Conservation (phyloP, 2,329 filamentous ascomycete genomes). For the Xylaria polymorpha region DNA sequence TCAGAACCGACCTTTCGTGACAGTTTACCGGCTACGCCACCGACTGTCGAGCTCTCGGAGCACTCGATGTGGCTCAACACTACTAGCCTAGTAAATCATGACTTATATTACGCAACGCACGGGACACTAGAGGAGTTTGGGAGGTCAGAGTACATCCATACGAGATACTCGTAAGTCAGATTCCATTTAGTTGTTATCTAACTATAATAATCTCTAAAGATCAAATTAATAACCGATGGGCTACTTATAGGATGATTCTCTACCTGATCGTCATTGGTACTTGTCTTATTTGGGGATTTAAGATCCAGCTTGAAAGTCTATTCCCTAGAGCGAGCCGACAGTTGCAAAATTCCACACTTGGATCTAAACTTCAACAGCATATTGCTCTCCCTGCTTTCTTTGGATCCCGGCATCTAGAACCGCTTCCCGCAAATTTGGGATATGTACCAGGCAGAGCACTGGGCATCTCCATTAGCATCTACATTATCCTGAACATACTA, state of each 20-base stretch:
- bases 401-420: slow-evolving; percentile 34
- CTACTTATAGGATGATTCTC: slow-evolving; percentile 34
- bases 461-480: slow-evolving; percentile 35
- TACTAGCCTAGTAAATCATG: slow-evolving; percentile 48
- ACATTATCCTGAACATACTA: slow-evolving; percentile 36
- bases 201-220: background rate
- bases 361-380: slow-evolving; percentile 32
- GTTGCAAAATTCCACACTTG: slow-evolving; percentile 23
- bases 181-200: background rate
- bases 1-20: slow-evolving; percentile 43
- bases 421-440: slow-evolving; percentile 36
- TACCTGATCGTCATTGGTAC: slow-evolving; percentile 41
- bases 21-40: slow-evolving; percentile 42
- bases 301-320: slow-evolving; percentile 31
- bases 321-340: slow-evolving; percentile 29
- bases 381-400: slow-evolving; percentile 35
- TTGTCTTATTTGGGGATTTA: slow-evolving; percentile 37
- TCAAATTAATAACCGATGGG: background rate
- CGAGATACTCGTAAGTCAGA: slow-evolving; percentile 47
- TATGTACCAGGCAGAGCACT: slow-evolving; percentile 39
- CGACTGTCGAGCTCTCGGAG: slow-evolving; percentile 40
- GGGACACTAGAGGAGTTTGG: slow-evolving; percentile 47
- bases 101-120: slow-evolving; percentile 46
- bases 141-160: slow-evolving; percentile 47
- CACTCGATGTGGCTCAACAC: slow-evolving; percentile 48